These are phyloP conservation scores for Trametes elegans DNA, from an alignment of 768 basidiomycete genomes.

Conservation along the genomic window DNA sequence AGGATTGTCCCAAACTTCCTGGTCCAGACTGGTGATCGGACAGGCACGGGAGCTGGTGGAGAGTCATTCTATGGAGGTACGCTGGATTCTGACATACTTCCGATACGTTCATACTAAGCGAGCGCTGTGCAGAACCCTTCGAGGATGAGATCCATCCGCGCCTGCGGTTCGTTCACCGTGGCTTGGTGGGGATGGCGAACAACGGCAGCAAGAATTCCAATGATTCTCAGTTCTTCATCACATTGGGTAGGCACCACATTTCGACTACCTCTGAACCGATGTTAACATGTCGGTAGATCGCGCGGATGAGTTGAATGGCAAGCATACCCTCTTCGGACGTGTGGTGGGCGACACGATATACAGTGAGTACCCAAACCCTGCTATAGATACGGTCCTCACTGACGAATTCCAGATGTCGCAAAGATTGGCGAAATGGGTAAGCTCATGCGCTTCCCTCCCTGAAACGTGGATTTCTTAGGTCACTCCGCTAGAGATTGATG, in stretches of 20 bases:
- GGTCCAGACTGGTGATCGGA: slow-evolving; percentile 92
- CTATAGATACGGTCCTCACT: not conserved
- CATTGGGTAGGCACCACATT: slow-evolving; percentile 57
- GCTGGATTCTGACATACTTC: too few species aligned
- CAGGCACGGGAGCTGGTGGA: slow-evolving; percentile 88
- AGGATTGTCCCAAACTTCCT: slow-evolving; percentile 91
- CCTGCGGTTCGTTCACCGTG: slow-evolving; percentile 85
- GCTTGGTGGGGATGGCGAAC: slow-evolving; percentile 93
- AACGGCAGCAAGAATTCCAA: slow-evolving; percentile 85
- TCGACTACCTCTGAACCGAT: not conserved
- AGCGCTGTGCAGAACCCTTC: slow-evolving; percentile 68
- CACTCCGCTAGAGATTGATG: slow-evolving; percentile 57
- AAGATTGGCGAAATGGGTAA: slow-evolving; percentile 89
- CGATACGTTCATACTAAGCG: too few species aligned
- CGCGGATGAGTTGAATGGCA: slow-evolving; percentile 90
- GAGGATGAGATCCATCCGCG: slow-evolving; percentile 94
- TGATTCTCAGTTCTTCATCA: slow-evolving; percentile 94
- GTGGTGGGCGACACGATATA: slow-evolving; percentile 85
- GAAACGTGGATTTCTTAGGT: slow-evolving; percentile 13
- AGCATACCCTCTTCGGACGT: slow-evolving; percentile 94
- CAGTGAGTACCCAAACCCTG: slow-evolving; percentile 49
- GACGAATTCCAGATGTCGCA: slow-evolving; percentile 62
- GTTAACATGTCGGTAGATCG: slow-evolving; percentile 49
- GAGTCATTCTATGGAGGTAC: slow-evolving; percentile 94
- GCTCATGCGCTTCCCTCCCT: slow-evolving; percentile 20